These are phyloP conservation scores for Syncephalis fuscata DNA, from an alignment of 371 early-diverging fungal species.

Conservation along the genomic window DNA sequence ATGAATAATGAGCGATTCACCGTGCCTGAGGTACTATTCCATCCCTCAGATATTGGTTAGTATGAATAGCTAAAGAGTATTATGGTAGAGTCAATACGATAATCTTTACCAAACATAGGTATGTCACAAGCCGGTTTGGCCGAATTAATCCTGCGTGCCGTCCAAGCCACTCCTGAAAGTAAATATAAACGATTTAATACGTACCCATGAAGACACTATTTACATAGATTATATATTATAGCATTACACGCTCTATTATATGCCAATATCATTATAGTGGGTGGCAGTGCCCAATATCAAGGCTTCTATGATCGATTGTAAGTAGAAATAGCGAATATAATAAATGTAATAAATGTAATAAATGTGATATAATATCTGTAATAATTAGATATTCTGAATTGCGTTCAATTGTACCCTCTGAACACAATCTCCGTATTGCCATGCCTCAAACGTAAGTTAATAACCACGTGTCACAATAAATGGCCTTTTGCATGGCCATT, in stretches of 20 bases:
- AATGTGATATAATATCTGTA: too few species aligned
- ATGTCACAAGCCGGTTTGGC: constrained; percentile 70
- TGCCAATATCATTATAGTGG: constrained; percentile 57
- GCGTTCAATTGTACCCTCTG: constrained; percentile 35
- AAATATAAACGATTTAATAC: background rate
- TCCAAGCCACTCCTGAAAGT: constrained; percentile 31
- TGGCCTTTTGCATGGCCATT: too few species aligned
- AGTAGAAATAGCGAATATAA: constrained; percentile 4
- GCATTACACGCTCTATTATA: constrained; percentile 48
- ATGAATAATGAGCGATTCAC: constrained; percentile 78
- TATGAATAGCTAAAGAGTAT: background rate
- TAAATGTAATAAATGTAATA: background rate
- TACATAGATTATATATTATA: too few species aligned
- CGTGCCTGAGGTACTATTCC: constrained; percentile 67
- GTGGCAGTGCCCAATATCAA: constrained; percentile 51
- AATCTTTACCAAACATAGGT: constrained; percentile 14
- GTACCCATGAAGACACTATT: background rate
- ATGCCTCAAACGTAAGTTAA: constrained; percentile 36
- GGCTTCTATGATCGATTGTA: constrained; percentile 56
- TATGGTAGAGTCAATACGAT: too few species aligned
- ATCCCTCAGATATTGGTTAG: constrained; percentile 64
- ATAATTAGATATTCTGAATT: constrained; percentile 32
- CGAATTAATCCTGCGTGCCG: constrained; percentile 50
- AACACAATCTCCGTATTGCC: constrained; percentile 40
- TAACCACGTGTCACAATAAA: background rate